phyloP scores from a whole-genome alignment of 2,329 filamentous ascomycete species.

The Thelonectria discophora region DNA sequence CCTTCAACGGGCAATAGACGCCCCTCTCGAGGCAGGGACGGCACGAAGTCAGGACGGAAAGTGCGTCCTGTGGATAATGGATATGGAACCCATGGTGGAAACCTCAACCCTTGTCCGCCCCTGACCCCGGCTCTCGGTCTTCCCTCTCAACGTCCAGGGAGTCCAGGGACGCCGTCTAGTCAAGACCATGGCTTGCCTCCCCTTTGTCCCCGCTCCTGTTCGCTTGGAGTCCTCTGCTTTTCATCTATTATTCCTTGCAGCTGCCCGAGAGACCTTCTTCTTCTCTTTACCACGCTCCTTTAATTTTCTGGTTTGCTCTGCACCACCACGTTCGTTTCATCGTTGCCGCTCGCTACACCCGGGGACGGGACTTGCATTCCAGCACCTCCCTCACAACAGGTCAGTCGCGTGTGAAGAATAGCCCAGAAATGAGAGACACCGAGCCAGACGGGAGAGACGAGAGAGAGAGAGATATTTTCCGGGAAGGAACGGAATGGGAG shows the following conservation, averaged over 20 bases:
- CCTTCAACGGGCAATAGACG: constrained; percentile 10
- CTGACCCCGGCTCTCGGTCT: constrained; percentile 17
- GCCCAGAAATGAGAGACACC: background rate
- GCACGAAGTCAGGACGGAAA: background rate
- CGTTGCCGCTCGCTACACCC: constrained; percentile 40
- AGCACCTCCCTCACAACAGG: constrained; percentile 33
- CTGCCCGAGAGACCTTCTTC: constrained; percentile 58
- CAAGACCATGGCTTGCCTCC: constrained; percentile 38
- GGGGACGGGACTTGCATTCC: constrained; percentile 35
- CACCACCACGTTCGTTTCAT: constrained; percentile 45
- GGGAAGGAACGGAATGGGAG: constrained; percentile 5
- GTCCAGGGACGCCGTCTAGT: constrained; percentile 18
- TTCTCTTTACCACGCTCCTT: constrained; percentile 64
- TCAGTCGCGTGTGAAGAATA: constrained; percentile 27
- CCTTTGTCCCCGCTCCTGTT: constrained; percentile 39
- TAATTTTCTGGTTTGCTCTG: constrained; percentile 30
- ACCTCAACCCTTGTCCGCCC: constrained; percentile 23
- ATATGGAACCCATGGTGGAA: background rate
- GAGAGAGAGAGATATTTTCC: constrained; percentile 15
- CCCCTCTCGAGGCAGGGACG: constrained; percentile 9
- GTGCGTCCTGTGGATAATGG: constrained; percentile 4
- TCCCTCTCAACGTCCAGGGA: constrained; percentile 15
- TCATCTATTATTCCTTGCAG: constrained; percentile 54
- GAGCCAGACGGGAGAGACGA: constrained; percentile 3
- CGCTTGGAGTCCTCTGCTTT: constrained; percentile 40